A percentile compares a stretch with the other conserved stretches of the same genome.
These are phyloP conservation scores for Tritrichomonas foetus DNA, from an alignment of 208 protist species.

Conservation along the genomic window DNA sequence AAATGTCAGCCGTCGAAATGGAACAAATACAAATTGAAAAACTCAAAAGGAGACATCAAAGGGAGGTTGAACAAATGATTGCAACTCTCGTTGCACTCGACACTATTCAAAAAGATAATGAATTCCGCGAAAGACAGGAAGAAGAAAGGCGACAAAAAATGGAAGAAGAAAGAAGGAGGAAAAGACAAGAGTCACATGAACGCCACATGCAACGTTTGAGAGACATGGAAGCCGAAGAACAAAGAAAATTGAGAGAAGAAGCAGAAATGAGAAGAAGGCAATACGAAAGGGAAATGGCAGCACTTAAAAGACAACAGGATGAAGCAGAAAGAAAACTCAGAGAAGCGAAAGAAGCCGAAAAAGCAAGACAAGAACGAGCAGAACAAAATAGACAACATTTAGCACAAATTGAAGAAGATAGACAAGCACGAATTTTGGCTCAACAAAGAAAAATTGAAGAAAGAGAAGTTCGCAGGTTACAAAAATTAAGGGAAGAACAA, in stretches of 20 bases:
- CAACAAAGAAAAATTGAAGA: background rate
- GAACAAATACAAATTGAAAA: background rate
- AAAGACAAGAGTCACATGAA: background rate
- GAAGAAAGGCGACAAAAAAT: background rate
- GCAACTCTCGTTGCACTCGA: background rate
- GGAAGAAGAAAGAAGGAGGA: background rate
- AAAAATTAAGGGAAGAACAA: slow-evolving; percentile 15
- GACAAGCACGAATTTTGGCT: background rate
- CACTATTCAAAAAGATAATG: background rate
- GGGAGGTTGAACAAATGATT: slow-evolving; percentile 35
- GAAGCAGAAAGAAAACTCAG: background rate
- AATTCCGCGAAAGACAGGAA: background rate
- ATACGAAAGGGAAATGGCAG: background rate
- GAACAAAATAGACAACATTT: slow-evolving; percentile 25
- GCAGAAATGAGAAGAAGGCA: background rate
- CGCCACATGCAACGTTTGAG: background rate
- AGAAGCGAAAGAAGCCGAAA: background rate
- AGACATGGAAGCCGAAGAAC: background rate
- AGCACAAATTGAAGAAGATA: background rate
- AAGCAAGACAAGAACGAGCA: background rate
- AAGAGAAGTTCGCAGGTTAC: background rate
- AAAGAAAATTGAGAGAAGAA: background rate
- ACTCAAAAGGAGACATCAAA: background rate
- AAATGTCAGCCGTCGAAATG: background rate
- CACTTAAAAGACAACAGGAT: background rate